These are phyloP conservation scores for Hanseniaspora clermontiae DNA, from an alignment of 805 yeast species.

Conservation along the genomic window DNA sequence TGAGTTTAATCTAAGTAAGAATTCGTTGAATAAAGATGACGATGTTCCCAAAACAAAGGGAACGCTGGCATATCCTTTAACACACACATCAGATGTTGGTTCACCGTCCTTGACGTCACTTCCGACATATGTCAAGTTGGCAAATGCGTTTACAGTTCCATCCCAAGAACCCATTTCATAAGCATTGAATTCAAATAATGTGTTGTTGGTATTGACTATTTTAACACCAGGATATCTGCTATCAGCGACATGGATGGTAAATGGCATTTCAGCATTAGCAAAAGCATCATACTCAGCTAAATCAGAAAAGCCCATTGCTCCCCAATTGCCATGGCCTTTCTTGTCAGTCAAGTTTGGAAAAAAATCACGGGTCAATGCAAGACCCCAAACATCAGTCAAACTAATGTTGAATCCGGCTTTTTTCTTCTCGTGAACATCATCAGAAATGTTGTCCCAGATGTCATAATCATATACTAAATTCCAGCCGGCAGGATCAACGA, in stretches of 20 bases:
- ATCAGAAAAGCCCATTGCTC: slow-evolving; percentile 24
- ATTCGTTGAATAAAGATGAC: slow-evolving; percentile 63
- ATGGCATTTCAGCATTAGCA: slow-evolving; percentile 53
- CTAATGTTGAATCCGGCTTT: slow-evolving; percentile 58
- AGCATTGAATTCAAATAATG: slow-evolving; percentile 53
- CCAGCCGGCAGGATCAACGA: slow-evolving; percentile 51
- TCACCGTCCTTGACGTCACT: slow-evolving; percentile 48
- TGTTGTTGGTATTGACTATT: slow-evolving; percentile 52
- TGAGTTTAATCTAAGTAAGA: slow-evolving; percentile 44
- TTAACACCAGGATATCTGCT: slow-evolving; percentile 53
- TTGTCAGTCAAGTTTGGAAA: slow-evolving; percentile 48
- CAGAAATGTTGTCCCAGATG: slow-evolving; percentile 42
- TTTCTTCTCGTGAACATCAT: slow-evolving; percentile 40
- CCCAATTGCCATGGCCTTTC: slow-evolving; percentile 51
- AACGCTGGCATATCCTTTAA: slow-evolving; percentile 63
- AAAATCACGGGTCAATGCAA: slow-evolving; percentile 60
- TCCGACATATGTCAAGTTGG: slow-evolving; percentile 59
- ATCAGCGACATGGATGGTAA: slow-evolving; percentile 53
- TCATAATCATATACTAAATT: slow-evolving; percentile 39
- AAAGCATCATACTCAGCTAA: slow-evolving; percentile 51
- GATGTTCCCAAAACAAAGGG: slow-evolving; percentile 78
- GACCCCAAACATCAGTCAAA: slow-evolving; percentile 70
- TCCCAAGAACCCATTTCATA: slow-evolving; percentile 84
- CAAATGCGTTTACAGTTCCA: slow-evolving; percentile 51
- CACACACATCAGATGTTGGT: slow-evolving; percentile 40